These are phyloP conservation scores for Lodderomyces elongisporus DNA, from an alignment of 1,139 yeast genomes.

Conservation along the genomic window DNA sequence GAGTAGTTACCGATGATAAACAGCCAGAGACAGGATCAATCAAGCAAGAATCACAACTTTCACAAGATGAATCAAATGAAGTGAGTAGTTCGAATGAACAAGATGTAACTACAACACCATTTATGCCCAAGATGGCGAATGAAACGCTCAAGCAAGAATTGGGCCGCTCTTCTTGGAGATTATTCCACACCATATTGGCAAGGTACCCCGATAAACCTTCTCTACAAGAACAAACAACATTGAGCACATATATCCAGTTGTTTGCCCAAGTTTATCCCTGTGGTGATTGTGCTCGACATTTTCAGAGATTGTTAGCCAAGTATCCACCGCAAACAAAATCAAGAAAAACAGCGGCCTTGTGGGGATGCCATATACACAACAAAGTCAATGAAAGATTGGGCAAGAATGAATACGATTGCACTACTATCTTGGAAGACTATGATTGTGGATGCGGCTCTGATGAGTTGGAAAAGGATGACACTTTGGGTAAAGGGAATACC, in stretches of 20 bases:
- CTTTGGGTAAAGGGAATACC: slow-evolving; percentile 35
- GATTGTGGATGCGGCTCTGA: slow-evolving; percentile 94
- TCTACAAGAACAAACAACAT: slow-evolving; percentile 54
- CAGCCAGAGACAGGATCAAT: background rate
- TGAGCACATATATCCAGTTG: slow-evolving; percentile 47
- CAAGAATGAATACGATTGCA: slow-evolving; percentile 77
- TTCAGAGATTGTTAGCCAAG: slow-evolving; percentile 58
- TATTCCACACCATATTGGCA: slow-evolving; percentile 84
- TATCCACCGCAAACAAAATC: slow-evolving; percentile 83
- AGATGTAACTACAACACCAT: too few relatives aligned
- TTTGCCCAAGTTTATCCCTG: slow-evolving; percentile 85
- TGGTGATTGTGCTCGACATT: slow-evolving; percentile 94
- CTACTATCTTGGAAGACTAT: slow-evolving; percentile 78
- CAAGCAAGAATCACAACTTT: too few relatives aligned
- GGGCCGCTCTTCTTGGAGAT: slow-evolving; percentile 87
- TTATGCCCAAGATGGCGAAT: slow-evolving; percentile 83
- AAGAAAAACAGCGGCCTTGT: slow-evolving; percentile 77
- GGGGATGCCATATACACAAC: slow-evolving; percentile 98
- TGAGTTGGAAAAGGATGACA: slow-evolving; percentile 41
- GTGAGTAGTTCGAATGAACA: too few relatives aligned
- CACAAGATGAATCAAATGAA: too few relatives aligned
- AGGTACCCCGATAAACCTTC: slow-evolving; percentile 85
- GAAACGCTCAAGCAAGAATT: slow-evolving; percentile 60
- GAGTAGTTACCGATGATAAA: background rate
- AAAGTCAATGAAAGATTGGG: slow-evolving; percentile 67